Percentiles rank a stretch among this genome's conserved stretches.
Conservation (phyloP, 768 basidiomycete species). For the Lactifluus pinguis region DNA sequence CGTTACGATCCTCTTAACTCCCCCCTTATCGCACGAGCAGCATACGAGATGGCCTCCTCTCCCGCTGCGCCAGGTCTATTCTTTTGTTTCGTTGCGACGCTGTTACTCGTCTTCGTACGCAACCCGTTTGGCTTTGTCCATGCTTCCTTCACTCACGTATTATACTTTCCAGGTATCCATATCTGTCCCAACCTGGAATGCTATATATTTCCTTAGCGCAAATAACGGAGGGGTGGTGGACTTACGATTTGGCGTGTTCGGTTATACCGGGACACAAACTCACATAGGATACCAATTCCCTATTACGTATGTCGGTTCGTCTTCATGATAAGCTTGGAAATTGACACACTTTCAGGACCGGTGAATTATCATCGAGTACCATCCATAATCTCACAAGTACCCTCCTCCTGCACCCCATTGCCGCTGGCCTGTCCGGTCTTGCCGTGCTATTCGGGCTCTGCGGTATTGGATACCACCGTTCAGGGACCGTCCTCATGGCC, state of each 20-base stretch:
- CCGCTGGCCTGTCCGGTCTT: conserved; percentile 57
- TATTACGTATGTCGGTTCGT: conserved; percentile 34
- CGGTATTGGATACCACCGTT: conserved; percentile 52
- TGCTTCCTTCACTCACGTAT: neutral
- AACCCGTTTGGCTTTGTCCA: neutral
- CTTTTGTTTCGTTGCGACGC: conserved; percentile 61
- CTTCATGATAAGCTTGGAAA: neutral
- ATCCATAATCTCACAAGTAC: conserved; percentile 64
- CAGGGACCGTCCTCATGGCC: conserved; percentile 71
- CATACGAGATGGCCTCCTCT: conserved; percentile 38
- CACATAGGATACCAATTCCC: conserved; percentile 53
- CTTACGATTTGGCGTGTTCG: conserved; percentile 67
- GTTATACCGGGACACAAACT: conserved; percentile 49
- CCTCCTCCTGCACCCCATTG: conserved; percentile 76
- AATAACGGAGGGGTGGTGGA: conserved; percentile 26
- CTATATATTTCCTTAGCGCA: conserved; percentile 58
- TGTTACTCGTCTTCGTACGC: conserved; percentile 61
- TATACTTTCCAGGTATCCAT: conserved; percentile 48
- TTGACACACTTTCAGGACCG: conserved; percentile 27
- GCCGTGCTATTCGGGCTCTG: conserved; percentile 62
- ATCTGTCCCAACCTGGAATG: conserved; percentile 65
- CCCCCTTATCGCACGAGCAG: neutral
- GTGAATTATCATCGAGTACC: conserved; percentile 39
- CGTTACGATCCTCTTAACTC: neutral
- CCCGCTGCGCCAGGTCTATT: conserved; percentile 63